These are phyloP conservation scores for Albifimbria verrucaria DNA, from an alignment of 2,329 filamentous ascomycete genomes.

Conservation along the genomic window DNA sequence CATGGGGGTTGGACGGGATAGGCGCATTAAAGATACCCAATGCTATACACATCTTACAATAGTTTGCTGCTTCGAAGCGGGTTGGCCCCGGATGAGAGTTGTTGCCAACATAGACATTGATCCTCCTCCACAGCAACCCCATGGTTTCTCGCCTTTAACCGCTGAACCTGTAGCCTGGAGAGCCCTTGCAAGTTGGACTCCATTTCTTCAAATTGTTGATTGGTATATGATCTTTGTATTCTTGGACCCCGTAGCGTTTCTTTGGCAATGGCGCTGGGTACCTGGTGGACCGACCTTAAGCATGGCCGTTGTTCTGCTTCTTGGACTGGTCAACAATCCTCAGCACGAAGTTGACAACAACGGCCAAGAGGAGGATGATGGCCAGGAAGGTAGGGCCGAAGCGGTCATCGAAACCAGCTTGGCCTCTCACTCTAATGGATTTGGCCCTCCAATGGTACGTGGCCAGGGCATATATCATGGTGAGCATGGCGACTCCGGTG, in stretches of 20 bases:
- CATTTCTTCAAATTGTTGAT: too few relatives aligned
- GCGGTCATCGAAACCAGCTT: conserved; percentile 94
- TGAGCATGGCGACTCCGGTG: conserved; percentile 88
- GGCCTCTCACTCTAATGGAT: conserved; percentile 84
- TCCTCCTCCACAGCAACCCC: too few relatives aligned
- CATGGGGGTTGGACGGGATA: too few relatives aligned
- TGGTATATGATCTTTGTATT: too few relatives aligned
- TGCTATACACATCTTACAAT: background rate
- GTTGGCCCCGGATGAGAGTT: background rate
- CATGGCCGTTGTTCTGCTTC: conserved; percentile 28
- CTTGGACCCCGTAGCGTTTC: too few relatives aligned
- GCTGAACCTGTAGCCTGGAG: too few relatives aligned
- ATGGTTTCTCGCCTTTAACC: too few relatives aligned
- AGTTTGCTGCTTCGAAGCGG: background rate
- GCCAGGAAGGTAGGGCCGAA: conserved; percentile 91
- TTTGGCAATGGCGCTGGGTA: too few relatives aligned
- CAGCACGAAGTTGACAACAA: conserved; percentile 95
- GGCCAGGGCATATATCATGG: conserved; percentile 90
- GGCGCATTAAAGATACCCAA: background rate
- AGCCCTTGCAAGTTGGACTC: too few relatives aligned
- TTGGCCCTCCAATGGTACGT: conserved; percentile 98
- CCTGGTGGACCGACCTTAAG: too few relatives aligned
- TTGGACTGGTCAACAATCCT: conserved; percentile 52
- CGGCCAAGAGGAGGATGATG: conserved; percentile 78
- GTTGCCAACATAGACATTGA: background rate